Conservation (phyloP, 2,329 filamentous ascomycete species). For the Talaromyces sp. region DNA sequence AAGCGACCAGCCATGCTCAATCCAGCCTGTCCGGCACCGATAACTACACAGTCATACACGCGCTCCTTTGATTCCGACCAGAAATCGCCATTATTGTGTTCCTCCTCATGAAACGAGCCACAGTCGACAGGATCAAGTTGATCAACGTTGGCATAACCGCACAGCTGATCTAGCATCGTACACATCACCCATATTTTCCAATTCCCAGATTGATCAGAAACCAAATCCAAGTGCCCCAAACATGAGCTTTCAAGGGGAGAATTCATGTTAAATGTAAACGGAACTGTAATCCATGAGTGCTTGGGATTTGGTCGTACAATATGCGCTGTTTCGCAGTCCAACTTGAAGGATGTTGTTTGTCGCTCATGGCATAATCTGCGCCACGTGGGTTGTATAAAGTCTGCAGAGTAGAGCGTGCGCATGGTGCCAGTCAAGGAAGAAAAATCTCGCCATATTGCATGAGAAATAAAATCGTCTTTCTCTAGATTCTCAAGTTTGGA, state of each 20-base stretch:
- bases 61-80: not conserved
- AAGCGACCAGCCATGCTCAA: slow-evolving; percentile 40
- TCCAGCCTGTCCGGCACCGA: slow-evolving; percentile 42
- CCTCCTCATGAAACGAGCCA: not conserved
- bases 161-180: slow-evolving; percentile 19
- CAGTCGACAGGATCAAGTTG: slow-evolving; percentile 4
- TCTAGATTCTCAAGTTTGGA: slow-evolving; percentile 7
- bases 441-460: slow-evolving; percentile 22
- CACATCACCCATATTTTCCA: slow-evolving; percentile 23
- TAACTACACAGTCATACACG: slow-evolving; percentile 25
- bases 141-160: slow-evolving; percentile 17
- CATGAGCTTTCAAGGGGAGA: slow-evolving; percentile 9
- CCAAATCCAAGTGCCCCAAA: slow-evolving; percentile 16
- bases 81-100: not conserved
- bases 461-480: slow-evolving; percentile 9
- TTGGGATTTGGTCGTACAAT: slow-evolving; percentile 3
- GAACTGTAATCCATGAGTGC: slow-evolving; percentile 16
- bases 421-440: slow-evolving; percentile 20
- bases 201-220: slow-evolving; percentile 9
- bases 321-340: slow-evolving; percentile 10
- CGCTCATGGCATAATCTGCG: slow-evolving; percentile 7
- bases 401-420: slow-evolving; percentile 18
- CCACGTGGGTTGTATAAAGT: slow-evolving; percentile 16
- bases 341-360: slow-evolving; percentile 7
- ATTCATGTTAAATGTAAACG: slow-evolving; percentile 15